Conservation (phyloP, 2,329 filamentous ascomycete species). For the Venturia pyrina region DNA sequence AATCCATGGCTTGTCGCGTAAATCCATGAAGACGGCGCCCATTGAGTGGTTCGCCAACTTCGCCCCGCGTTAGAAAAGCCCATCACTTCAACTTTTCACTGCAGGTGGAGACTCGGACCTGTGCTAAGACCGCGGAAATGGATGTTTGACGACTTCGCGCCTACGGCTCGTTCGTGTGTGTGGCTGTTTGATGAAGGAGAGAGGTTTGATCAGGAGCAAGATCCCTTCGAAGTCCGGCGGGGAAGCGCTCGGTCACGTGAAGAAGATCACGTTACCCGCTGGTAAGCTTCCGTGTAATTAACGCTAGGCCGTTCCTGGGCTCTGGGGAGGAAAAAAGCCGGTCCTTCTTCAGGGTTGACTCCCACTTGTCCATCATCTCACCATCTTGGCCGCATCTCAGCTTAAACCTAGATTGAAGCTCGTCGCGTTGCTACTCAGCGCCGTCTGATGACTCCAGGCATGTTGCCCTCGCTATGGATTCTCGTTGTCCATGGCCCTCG, state of each 20-base stretch:
- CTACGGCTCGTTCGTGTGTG: neutral
- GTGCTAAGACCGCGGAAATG: neutral
- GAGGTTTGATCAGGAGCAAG: neutral
- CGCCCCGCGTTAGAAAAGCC: neutral
- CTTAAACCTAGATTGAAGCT: neutral
- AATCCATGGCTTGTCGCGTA: constrained; percentile 8
- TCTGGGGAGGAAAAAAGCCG: neutral
- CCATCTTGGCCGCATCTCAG: neutral
- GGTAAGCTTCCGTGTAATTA: too few relatives aligned
- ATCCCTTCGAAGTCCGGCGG: neutral
- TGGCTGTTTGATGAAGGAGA: neutral
- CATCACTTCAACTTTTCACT: too few relatives aligned
- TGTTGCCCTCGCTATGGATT: neutral
- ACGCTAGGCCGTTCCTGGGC: neutral
- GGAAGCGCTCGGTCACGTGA: neutral
- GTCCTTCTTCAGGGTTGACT: neutral
- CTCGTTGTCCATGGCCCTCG: neutral
- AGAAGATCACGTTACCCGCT: too few relatives aligned
- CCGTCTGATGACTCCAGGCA: too few relatives aligned
- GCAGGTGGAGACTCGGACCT: neutral
- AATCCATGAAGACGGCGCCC: constrained; percentile 1
- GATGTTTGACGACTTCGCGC: neutral
- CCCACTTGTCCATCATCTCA: neutral
- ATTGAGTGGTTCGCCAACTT: neutral
- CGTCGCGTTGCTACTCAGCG: neutral